Conservation (phyloP, 805 yeast genomes). For the Zygosaccharomyces rouxii region DNA sequence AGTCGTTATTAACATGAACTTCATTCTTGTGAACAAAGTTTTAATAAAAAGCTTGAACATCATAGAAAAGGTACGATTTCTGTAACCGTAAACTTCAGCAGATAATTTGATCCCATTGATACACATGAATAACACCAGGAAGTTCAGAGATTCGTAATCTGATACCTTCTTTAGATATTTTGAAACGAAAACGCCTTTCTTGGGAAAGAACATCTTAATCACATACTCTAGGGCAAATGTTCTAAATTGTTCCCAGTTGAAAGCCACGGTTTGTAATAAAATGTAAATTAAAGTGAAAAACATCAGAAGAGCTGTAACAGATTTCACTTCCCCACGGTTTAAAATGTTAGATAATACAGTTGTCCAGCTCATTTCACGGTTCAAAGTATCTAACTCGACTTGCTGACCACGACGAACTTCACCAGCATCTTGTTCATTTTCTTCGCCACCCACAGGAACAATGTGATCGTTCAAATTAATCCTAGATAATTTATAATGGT, state of each 20-base stretch:
- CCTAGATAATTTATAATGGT: constrained; percentile 15
- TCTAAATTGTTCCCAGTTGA: constrained; percentile 9
- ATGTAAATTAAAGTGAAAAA: constrained; percentile 5
- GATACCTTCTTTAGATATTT: background rate
- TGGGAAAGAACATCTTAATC: background rate
- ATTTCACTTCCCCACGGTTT: constrained; percentile 13
- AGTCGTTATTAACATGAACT: constrained; percentile 12
- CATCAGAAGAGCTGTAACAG: constrained; percentile 1
- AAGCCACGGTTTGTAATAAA: constrained; percentile 1
- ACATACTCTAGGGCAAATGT: constrained; percentile 11
- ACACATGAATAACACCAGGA: background rate
- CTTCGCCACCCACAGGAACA: constrained; percentile 16
- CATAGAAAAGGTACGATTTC: constrained; percentile 10
- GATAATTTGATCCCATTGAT: constrained; percentile 3
- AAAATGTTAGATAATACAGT: constrained; percentile 6
- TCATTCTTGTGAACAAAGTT: constrained; percentile 8
- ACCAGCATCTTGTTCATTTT: constrained; percentile 11
- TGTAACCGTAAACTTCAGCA: constrained; percentile 5
- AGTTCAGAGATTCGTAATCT: background rate
- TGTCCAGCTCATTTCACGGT: constrained; percentile 8
- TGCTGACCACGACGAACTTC: constrained; percentile 1
- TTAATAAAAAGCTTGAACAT: constrained; percentile 7
- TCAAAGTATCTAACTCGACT: constrained; percentile 3
- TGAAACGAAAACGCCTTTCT: background rate
- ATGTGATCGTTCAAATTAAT: constrained; percentile 22